Percentiles rank a stretch among this genome's conserved stretches.
These are phyloP conservation scores for Leucosporidium creatinivorum DNA, from an alignment of 768 basidiomycete species.

Conservation along the genomic window DNA sequence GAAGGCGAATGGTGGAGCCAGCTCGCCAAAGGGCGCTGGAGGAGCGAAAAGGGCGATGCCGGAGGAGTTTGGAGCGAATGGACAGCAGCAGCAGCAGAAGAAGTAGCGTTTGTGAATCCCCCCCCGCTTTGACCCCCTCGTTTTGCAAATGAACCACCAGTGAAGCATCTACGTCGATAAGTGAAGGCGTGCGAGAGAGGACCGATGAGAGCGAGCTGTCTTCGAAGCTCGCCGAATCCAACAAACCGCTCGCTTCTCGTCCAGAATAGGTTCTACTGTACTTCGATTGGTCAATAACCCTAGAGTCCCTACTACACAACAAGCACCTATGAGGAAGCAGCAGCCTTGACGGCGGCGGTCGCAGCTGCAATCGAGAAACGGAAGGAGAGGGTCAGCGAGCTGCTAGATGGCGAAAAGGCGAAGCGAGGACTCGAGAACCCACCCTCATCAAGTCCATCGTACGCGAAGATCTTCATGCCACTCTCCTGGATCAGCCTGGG, in stretches of 20 bases:
- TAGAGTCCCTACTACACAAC: background rate
- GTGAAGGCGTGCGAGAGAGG: no score
- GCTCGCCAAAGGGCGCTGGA: background rate
- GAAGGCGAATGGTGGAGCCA: background rate
- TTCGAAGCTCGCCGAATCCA: no score
- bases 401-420: no score
- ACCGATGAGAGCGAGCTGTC: no score
- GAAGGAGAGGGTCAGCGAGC: background rate
- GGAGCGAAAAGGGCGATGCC: background rate
- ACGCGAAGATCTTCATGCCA: conserved; percentile 80
- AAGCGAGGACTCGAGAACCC: conserved; percentile 45
- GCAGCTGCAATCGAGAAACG: conserved; percentile 9
- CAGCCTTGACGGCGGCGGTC: conserved; percentile 33
- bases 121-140: no score
- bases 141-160: no score
- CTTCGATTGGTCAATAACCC: no score
- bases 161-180: no score
- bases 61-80: background rate
- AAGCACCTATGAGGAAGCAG: conserved; percentile 8
- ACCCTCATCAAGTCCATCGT: conserved; percentile 87
- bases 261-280: no score
- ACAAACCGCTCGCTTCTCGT: no score
- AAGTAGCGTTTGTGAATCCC: background rate
- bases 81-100: background rate
- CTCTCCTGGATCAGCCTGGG: conserved; percentile 84